Conservation (phyloP, 352 stramenopile species). For the Halophytophthora batemanensis region DNA sequence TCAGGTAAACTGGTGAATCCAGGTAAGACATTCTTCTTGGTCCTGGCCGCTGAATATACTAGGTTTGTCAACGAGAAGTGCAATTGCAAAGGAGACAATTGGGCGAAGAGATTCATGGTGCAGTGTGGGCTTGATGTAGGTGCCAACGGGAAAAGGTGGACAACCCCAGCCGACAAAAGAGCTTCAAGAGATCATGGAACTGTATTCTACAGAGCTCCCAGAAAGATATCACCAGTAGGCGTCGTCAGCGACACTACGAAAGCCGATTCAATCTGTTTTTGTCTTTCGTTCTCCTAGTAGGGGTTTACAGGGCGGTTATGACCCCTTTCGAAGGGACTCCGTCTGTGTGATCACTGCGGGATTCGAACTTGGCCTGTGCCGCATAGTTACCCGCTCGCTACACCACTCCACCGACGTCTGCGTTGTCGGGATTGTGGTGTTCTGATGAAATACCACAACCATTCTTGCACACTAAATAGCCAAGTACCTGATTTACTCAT, state of each 20-base stretch:
- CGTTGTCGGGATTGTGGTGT: neutral
- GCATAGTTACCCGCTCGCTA: neutral
- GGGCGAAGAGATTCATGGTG: constrained; percentile 7
- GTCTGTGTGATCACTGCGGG: constrained; percentile 8
- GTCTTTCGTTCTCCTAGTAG: neutral
- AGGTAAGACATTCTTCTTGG: constrained; percentile 12
- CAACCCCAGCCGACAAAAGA: constrained; percentile 4
- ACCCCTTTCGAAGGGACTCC: neutral
- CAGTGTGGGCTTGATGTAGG: constrained; percentile 6
- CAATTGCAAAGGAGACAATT: constrained; percentile 8
- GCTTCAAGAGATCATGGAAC: neutral
- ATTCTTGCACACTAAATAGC: neutral
- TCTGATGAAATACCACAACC: neutral
- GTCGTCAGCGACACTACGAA: neutral
- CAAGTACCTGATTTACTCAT: neutral
- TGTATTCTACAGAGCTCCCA: constrained; percentile 2
- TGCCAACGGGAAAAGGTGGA: constrained; percentile 3
- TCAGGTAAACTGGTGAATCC: constrained; percentile 5
- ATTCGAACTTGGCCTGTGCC: constrained; percentile 1
- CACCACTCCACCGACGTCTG: neutral
- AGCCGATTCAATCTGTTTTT: neutral
- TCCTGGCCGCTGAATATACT: constrained; percentile 7
- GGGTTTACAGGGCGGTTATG: constrained; percentile 6
- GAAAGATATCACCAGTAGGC: constrained; percentile 3
- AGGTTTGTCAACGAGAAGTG: constrained; percentile 4